Base-by-base conservation (phyloP, 2,329 filamentous ascomycete genomes). In the Thyridium curvatum region DNA sequence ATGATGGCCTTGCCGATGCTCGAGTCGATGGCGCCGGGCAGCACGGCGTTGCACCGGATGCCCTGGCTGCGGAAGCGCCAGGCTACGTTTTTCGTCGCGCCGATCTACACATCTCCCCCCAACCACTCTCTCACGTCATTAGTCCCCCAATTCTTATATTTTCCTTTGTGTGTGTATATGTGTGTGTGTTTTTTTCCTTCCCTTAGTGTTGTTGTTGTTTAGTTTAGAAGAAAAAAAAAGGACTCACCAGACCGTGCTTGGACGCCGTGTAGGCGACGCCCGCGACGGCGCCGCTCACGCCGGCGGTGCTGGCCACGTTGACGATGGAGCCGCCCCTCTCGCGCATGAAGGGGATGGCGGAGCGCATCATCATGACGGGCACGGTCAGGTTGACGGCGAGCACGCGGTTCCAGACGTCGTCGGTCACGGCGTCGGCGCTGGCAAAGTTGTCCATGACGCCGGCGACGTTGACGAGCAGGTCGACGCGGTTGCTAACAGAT, bases 51-150 rank as follows among this genome's bases (percentile, higher is more conserved):
- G 46, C 65, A 68, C 8, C 66, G 54, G 35, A 72, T 68, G 8
- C 60, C 59, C 21, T 69, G 61, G 30, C 64, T 56, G 16, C 58
- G 58, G 43, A 68, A 69, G 6, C 64, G 53, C 59, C 63, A 71
- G 13, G 67, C 66, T 1, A 68, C 63, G 39, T 68, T 68, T 45
- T 67, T 69, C 2, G 66, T 71, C 9, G 65, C 63, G 8, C 66
- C 66, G 10, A 68, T 52, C 58, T 61, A 31, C 10, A 14, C 3
- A 13, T 9, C 8, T n/a, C 18, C n/a, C 3, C 8, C n/a, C n/a
- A n/a, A n/a, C n/a, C n/a, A n/a, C n/a, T n/a, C n/a, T n/a, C n/a
- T n/a, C n/a, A n/a, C n/a, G n/a, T n/a, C n/a, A n/a, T n/a, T n/a
- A n/a, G n/a, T n/a, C n/a, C n/a, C n/a, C n/a, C n/a, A n/a, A n/a